phyloP scores from a whole-genome alignment of 768 basidiomycete genomes.

The Boletus huronensis region DNA sequence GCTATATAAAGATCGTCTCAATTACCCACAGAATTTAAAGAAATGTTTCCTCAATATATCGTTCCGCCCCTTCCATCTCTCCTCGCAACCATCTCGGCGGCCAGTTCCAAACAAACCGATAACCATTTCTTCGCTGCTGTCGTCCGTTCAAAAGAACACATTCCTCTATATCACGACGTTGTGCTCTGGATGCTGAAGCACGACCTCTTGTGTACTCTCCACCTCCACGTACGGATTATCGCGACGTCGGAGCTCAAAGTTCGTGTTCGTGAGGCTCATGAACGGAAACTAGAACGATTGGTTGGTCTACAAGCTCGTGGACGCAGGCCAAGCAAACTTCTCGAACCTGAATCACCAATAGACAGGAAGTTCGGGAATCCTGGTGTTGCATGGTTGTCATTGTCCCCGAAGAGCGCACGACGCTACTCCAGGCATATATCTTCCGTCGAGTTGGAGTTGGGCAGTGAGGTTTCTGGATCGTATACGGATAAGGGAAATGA shows the following conservation, averaged over 20 bases:
- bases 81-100: conserved; percentile 70
- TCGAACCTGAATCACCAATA: conserved; percentile 20
- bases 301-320: conserved; percentile 16
- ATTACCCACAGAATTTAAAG: conserved; percentile 58
- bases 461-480: conserved; percentile 36
- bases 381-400: conserved; percentile 45
- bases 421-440: conserved; percentile 42
- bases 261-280: conserved; percentile 50
- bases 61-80: conserved; percentile 73
- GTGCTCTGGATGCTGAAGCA: conserved; percentile 89
- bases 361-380: conserved; percentile 15
- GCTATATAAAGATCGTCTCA: conserved; percentile 26
- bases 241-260: conserved; percentile 75
- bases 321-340: conserved; percentile 16
- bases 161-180: conserved; percentile 74
- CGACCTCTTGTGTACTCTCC: conserved; percentile 80
- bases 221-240: conserved; percentile 80
- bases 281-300: conserved; percentile 33
- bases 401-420: conserved; percentile 55
- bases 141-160: conserved; percentile 61
- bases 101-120: conserved; percentile 57
- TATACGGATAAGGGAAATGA: conserved; percentile 33
- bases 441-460: conserved; percentile 45
- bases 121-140: conserved; percentile 82
- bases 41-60: conserved; percentile 52